Percentiles rank a stretch among this genome's conserved stretches.
Conservation (phyloP, 2,329 filamentous ascomycete species). For the Nemania diffusa region DNA sequence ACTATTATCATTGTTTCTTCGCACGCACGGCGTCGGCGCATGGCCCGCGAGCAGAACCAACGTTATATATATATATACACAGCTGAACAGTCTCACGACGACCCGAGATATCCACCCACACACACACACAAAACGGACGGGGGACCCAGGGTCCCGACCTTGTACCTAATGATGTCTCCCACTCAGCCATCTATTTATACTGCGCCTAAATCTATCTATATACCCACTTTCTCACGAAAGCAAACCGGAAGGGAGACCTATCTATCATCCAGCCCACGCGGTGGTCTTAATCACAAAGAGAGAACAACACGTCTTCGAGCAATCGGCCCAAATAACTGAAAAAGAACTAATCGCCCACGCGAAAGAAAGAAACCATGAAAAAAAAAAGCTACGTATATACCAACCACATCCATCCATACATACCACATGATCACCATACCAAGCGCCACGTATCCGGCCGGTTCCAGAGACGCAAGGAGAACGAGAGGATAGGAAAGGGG, state of each 20-base stretch:
- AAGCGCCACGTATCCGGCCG: conserved; percentile 7
- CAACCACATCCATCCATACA: neutral
- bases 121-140: neutral
- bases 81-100: conserved; percentile 38
- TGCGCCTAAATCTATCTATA: conserved; percentile 15
- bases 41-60: conserved; percentile 20
- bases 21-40: neutral
- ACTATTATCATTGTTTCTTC: neutral
- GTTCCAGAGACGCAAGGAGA: conserved; percentile 11
- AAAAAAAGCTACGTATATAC: conserved; percentile 21
- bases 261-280: conserved; percentile 31
- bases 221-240: conserved; percentile 40
- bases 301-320: conserved; percentile 32
- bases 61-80: conserved; percentile 31
- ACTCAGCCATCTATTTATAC: conserved; percentile 13
- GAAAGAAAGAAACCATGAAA: conserved; percentile 9
- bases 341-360: conserved; percentile 40
- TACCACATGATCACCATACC: neutral
- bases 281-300: conserved; percentile 34
- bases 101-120: conserved; percentile 21
- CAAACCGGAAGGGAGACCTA: conserved; percentile 14
- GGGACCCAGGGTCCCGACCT: neutral
- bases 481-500: conserved; percentile 14
- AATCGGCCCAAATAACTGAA: conserved; percentile 29
- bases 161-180: conserved; percentile 15